phyloP scores from a whole-genome alignment of 805 yeast genomes.

The Pichia californica region DNA sequence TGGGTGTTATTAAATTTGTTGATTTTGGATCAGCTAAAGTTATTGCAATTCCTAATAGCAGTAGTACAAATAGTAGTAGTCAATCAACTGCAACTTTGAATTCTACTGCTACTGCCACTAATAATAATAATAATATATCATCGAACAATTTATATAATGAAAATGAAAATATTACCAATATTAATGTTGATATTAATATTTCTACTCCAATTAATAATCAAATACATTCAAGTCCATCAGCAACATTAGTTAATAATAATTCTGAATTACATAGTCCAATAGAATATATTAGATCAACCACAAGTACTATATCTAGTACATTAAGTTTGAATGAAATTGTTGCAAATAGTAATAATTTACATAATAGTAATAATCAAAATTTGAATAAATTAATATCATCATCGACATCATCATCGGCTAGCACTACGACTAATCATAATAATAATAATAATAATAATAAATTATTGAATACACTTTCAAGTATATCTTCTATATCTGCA shows the following conservation, averaged over 20 bases:
- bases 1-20: conserved; percentile 90
- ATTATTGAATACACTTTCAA: not conserved
- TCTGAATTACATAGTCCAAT: not conserved
- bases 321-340: conserved; percentile 1
- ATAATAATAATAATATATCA: too few species aligned
- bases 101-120: conserved; percentile 4
- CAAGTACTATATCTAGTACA: conserved; percentile 3
- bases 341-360: not conserved
- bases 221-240: not conserved
- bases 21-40: conserved; percentile 98
- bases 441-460: too few species aligned
- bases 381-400: too few species aligned
- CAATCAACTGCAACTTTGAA: not conserved
- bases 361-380: not conserved
- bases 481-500: conserved; percentile 1
- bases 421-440: too few species aligned
- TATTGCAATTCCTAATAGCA: conserved; percentile 40
- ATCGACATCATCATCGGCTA: not conserved
- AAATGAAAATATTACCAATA: too few species aligned
- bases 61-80: not conserved
- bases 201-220: not conserved
- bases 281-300: not conserved
- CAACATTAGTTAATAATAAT: not conserved
- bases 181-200: not conserved
- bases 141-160: too few species aligned